phyloP scores from a whole-genome alignment of 495 filamentous ascomycete genomes.

The Aspergillus ellipticus region DNA sequence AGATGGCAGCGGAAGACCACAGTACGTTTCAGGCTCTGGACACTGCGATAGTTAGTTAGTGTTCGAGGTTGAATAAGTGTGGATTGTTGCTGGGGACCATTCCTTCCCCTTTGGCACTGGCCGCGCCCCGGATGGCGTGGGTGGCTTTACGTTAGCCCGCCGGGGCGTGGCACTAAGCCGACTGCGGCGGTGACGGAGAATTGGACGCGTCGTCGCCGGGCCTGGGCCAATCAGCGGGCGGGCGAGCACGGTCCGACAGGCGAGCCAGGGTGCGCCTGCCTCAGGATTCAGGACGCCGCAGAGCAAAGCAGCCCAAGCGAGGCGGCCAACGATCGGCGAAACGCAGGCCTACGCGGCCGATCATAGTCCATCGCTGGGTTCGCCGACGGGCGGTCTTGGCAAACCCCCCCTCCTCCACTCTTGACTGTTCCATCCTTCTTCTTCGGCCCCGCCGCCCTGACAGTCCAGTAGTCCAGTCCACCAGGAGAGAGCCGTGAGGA shows the following conservation, averaged over 20 bases:
- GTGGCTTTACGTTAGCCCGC: not conserved
- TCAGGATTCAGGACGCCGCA: too few species aligned
- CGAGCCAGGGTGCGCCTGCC: too few species aligned
- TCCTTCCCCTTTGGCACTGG: not conserved
- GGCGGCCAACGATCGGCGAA: conserved; percentile 3
- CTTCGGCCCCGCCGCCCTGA: conserved; percentile 1
- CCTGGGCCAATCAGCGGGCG: conserved; percentile 5
- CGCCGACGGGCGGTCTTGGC: conserved; percentile 18
- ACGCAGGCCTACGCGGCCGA: conserved; percentile 20
- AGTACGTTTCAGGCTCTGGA: not conserved
- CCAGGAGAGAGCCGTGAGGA: too few species aligned
- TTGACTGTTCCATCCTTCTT: conserved; percentile 7
- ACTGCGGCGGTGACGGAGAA: conserved; percentile 1
- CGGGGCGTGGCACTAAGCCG: not conserved
- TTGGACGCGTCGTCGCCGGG: conserved; percentile 11
- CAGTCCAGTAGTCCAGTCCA: too few species aligned
- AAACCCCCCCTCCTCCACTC: conserved; percentile 9
- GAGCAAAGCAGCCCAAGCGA: not conserved
- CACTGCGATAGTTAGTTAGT: too few species aligned
- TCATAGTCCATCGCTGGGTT: conserved; percentile 14
- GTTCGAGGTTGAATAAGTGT: not conserved
- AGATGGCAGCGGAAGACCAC: not conserved
- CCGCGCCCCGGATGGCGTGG: not conserved
- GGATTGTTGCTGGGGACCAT: too few species aligned
- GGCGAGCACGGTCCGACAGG: not conserved